These are phyloP conservation scores for Thelephora ganbajun DNA, from an alignment of 768 basidiomycete species.

Conservation along the genomic window DNA sequence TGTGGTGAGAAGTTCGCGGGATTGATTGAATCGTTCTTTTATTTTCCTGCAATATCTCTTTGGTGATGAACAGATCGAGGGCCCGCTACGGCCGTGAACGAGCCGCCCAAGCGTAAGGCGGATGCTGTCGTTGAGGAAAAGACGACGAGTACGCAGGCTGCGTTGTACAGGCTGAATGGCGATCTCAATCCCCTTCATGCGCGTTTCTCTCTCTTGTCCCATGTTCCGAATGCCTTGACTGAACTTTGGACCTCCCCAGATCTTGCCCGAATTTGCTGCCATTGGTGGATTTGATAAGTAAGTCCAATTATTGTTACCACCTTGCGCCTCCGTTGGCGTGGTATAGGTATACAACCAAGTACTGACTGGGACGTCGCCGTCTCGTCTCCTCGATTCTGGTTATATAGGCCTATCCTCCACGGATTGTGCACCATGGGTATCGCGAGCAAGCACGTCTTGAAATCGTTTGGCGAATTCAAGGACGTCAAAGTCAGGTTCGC, in stretches of 20 bases:
- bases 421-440: conserved; percentile 90
- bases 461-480: conserved; percentile 71
- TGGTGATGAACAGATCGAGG: conserved; percentile 57
- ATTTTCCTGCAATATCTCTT: neutral
- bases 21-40: neutral
- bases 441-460: conserved; percentile 82
- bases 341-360: neutral
- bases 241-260: conserved; percentile 27
- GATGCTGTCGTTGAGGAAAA: conserved; percentile 84
- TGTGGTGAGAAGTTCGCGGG: neutral
- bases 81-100: conserved; percentile 69
- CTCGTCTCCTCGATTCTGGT: too few species aligned
- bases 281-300: conserved; percentile 83
- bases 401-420: conserved; percentile 55
- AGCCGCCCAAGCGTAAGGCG: conserved; percentile 67
- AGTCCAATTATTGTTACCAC: neutral
- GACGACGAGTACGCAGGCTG: conserved; percentile 72
- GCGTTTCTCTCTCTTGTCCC: conserved; percentile 14
- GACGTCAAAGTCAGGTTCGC: conserved; percentile 96
- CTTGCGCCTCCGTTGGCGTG: neutral
- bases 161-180: conserved; percentile 84
- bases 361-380: too few species aligned
- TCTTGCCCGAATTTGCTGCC: conserved; percentile 85
- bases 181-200: conserved; percentile 88
- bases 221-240: neutral